A percentile compares a stretch with the other conserved stretches of the same genome.
Conservation (phyloP, 225 moss, liverwort and hornwort species). For the Physcomitrellopsis africana region DNA sequence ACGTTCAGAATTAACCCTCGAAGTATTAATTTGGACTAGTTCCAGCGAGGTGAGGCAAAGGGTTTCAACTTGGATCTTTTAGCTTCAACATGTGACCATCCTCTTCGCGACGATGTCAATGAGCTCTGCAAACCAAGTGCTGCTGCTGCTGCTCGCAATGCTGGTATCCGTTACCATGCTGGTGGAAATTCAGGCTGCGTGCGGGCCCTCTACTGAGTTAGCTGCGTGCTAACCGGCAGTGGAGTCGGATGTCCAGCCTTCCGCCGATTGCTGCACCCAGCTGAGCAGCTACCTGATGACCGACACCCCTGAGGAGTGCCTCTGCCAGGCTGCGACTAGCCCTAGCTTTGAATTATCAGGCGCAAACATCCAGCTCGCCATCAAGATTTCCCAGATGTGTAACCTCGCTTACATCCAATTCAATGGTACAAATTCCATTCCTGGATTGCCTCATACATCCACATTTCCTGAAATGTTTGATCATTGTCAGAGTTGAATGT, state of each 20-base stretch:
- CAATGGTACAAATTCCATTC: slow-evolving; percentile 22
- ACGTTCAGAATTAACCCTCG: not conserved
- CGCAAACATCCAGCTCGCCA: slow-evolving; percentile 34
- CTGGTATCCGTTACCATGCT: slow-evolving; percentile 7
- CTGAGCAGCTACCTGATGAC: slow-evolving; percentile 30
- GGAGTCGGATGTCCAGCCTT: slow-evolving; percentile 27
- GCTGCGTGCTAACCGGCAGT: slow-evolving; percentile 41
- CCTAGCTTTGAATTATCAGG: slow-evolving; percentile 24
- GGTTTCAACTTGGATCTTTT: too few relatives aligned
- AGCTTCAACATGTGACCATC: not conserved
- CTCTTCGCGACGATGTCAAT: not conserved
- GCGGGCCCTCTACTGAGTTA: slow-evolving; percentile 31
- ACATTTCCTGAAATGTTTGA: not conserved
- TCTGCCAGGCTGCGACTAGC: slow-evolving; percentile 41
- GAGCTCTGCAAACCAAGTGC: not conserved
- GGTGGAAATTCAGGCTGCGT: slow-evolving; percentile 10
- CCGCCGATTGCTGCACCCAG: slow-evolving; percentile 27
- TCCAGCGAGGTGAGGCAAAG: not conserved
- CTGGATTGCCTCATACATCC: not conserved
- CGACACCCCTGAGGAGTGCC: slow-evolving; percentile 31
- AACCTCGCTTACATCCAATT: slow-evolving; percentile 42
- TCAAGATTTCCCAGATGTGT: slow-evolving; percentile 38
- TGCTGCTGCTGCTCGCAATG: slow-evolving; percentile 20
- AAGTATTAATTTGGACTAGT: not conserved
- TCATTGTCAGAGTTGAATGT: not conserved